phyloP scores from a whole-genome alignment of 768 basidiomycete genomes.

The Rickenella mellea region DNA sequence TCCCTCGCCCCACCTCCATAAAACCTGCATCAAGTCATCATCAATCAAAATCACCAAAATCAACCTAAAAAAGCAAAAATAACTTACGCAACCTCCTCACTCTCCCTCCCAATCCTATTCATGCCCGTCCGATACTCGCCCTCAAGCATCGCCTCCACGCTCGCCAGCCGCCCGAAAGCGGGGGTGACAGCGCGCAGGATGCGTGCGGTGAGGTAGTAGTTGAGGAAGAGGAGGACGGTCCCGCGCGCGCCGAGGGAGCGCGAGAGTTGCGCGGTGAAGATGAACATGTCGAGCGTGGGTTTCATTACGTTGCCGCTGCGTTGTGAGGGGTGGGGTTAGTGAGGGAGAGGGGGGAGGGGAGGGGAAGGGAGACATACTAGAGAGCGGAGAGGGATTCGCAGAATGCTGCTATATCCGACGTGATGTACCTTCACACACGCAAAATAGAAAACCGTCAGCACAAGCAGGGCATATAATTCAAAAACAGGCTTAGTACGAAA shows the following conservation, averaged over 20 bases:
- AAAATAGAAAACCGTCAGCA: too few species aligned
- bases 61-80: not conserved
- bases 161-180: slow-evolving; percentile 84
- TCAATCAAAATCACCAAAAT: not conserved
- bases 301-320: slow-evolving; percentile 86
- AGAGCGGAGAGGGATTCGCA: slow-evolving; percentile 76
- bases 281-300: slow-evolving; percentile 79
- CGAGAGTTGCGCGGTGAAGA: slow-evolving; percentile 89
- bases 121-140: slow-evolving; percentile 90
- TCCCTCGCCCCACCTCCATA: slow-evolving; percentile 86
- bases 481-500: too few species aligned
- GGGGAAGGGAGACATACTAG: slow-evolving; percentile 53
- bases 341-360: not conserved
- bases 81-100: slow-evolving; percentile 85
- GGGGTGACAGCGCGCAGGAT: slow-evolving; percentile 83
- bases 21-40: slow-evolving; percentile 41
- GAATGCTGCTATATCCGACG: slow-evolving; percentile 86
- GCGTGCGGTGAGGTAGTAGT: slow-evolving; percentile 80
- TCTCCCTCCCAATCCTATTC: slow-evolving; percentile 76
- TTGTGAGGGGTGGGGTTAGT: not conserved
- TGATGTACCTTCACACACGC: slow-evolving; percentile 48
- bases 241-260: slow-evolving; percentile 82
- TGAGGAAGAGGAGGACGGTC: slow-evolving; percentile 66
- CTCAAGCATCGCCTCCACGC: slow-evolving; percentile 77
- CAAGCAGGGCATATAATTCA: too few species aligned